Evolutionary conservation across 2,329 filamentous ascomycete species (phyloP).

Genomic region (Zelopaecilomyces penicillatus): DNA sequence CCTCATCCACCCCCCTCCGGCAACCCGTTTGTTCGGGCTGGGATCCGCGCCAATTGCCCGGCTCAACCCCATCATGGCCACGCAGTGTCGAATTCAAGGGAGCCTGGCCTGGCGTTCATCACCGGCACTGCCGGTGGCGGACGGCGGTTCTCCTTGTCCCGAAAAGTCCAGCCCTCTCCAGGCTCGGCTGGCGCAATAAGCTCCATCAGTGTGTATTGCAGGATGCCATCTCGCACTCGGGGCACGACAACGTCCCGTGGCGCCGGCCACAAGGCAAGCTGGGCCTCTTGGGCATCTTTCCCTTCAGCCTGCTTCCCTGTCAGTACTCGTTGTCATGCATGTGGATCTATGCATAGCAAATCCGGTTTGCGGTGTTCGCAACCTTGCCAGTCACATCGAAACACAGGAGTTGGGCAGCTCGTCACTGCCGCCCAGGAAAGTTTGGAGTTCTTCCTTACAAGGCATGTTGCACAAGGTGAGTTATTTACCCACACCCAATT

Average conservation of each 20-base stretch:
- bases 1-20: too few species aligned
- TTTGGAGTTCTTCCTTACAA: slow-evolving; percentile 29
- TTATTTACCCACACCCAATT: slow-evolving; percentile 49
- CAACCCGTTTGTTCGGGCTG: too few species aligned
- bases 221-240: slow-evolving; percentile 33
- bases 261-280: slow-evolving; percentile 17
- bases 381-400: too few species aligned
- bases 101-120: slow-evolving; percentile 21
- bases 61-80: not conserved
- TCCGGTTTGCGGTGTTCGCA: too few species aligned
- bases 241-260: slow-evolving; percentile 38
- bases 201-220: slow-evolving; percentile 42
- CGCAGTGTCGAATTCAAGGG: slow-evolving; percentile 13
- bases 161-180: slow-evolving; percentile 30
- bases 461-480: slow-evolving; percentile 39
- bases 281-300: slow-evolving; percentile 33
- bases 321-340: not conserved
- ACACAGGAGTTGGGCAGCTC: too few species aligned
- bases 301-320: slow-evolving; percentile 35
- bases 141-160: slow-evolving; percentile 19
- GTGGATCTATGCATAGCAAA: too few species aligned
- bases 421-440: too few species aligned
- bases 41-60: too few species aligned
- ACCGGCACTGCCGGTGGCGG: slow-evolving; percentile 21
- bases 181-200: slow-evolving; percentile 29